Evolutionary conservation across 768 basidiomycete genomes (phyloP).

Genomic region (Paxillus rubicundulus): DNA sequence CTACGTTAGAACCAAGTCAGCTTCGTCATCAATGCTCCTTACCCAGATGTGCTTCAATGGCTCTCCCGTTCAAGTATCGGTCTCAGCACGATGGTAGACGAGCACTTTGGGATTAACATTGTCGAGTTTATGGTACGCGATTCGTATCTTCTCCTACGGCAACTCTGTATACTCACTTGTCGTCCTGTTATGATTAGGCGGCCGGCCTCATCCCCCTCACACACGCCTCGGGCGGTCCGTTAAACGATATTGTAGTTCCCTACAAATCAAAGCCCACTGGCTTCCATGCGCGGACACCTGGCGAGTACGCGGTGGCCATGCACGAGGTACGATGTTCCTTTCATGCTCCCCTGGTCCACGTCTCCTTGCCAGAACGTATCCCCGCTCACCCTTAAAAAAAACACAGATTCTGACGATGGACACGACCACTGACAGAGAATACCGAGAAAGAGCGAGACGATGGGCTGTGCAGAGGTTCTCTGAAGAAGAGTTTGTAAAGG

Average conservation of each 20-base stretch:
- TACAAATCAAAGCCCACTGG: slow-evolving; percentile 72
- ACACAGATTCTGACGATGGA: slow-evolving; percentile 48
- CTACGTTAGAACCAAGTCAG: slow-evolving; percentile 57
- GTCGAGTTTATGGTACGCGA: slow-evolving; percentile 91
- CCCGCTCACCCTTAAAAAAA: not conserved
- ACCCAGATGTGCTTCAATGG: slow-evolving; percentile 63
- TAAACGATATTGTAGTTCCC: slow-evolving; percentile 88
- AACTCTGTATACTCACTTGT: slow-evolving; percentile 11
- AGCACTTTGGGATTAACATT: slow-evolving; percentile 97
- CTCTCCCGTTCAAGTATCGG: slow-evolving; percentile 79
- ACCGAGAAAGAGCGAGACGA: slow-evolving; percentile 65
- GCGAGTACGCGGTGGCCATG: slow-evolving; percentile 65
- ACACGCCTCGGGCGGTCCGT: slow-evolving; percentile 90
- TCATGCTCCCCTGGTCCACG: not conserved
- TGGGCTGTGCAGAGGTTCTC: slow-evolving; percentile 77
- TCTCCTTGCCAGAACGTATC: not conserved
- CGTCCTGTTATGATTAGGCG: slow-evolving; percentile 50
- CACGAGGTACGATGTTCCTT: slow-evolving; percentile 42
- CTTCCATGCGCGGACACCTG: slow-evolving; percentile 70
- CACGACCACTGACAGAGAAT: slow-evolving; percentile 49
- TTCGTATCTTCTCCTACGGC: not conserved
- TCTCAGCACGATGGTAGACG: slow-evolving; percentile 95
- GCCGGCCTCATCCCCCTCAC: slow-evolving; percentile 91
- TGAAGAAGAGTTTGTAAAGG: slow-evolving; percentile 71
- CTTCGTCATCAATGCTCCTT: slow-evolving; percentile 84